Base-by-base conservation (phyloP, 176 grass and related monocot genomes). In the Bonia amplexicaulis region DNA sequence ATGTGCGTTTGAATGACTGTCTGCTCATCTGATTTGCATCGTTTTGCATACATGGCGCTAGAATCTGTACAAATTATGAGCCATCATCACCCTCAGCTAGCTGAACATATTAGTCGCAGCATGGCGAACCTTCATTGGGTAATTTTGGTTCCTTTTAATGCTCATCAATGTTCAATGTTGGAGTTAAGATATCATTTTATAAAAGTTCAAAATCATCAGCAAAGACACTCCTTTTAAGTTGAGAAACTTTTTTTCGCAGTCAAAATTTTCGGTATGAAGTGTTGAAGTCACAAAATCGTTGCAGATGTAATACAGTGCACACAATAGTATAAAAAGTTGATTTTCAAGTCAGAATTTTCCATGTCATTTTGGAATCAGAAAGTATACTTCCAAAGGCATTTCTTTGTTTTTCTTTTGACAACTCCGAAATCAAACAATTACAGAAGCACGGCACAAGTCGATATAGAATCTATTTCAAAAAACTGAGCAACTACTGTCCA, bases 381-480 rank as follows among this genome's bases (percentile, higher is more conserved):
- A 71, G 33, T 82, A 2, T 16, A 77, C 46, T 76, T 89, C 83
- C 64, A 74, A 31, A 61, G 35, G 5, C 16, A 75, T 33, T 39
- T 48, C 10, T 66, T 25, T 40, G 35, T 49, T 69, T 3, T 77
- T 81, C 33, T 59, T 67, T 52, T 23, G 20, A 45, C 53, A 87
- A 42, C 76, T 71, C 53, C 40, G 67, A 83, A 74, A 76, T 13
- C 31, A 87, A 86, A 59, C 82, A 80, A 76, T 89, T 89, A 84
- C 86, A 91, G 35, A 88, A 66, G 45, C 44, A 48, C 54, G 5
- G 16, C 61, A 75, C 61, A 68, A 29, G 41, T 42, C 14, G 17
- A 58, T 42, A 66, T 42, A 31, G 70, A 48, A 83, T 79, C 73
- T 87, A 87, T 62, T 44, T 66, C 14, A 52, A 27, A 74, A 55